phyloP scores from a whole-genome alignment of 169 alveolate species.

The Cryptosporidium ubiquitum region DNA sequence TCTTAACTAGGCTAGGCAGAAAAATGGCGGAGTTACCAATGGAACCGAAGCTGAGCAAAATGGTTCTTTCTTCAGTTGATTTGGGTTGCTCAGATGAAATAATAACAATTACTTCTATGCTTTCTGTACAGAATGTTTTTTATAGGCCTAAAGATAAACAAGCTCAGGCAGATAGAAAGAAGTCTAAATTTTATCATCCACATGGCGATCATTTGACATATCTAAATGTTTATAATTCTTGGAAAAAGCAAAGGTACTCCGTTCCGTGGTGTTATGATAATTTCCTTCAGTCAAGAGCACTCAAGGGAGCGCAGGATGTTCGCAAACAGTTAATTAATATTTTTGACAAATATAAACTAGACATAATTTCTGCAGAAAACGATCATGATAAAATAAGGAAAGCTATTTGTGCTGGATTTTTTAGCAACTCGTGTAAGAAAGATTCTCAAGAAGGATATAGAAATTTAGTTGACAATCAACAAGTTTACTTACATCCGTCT shows the following conservation, averaged over 20 bases:
- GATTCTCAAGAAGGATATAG: conserved; percentile 98
- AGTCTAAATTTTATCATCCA: conserved; percentile 94
- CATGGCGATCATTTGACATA: conserved; percentile 99
- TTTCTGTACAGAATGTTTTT: conserved; percentile 96
- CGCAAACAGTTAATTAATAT: conserved; percentile 94
- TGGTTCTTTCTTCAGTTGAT: conserved; percentile 97
- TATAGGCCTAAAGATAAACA: conserved; percentile 97
- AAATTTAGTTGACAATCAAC: conserved; percentile 94
- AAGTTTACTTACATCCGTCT: conserved; percentile 98
- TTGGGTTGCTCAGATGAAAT: conserved; percentile 97
- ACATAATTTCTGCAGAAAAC: conserved; percentile 87
- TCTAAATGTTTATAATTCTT: conserved; percentile 94
- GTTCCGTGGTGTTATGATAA: conserved; percentile 98
- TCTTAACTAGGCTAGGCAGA: conserved; percentile 98
- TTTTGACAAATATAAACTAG: conserved; percentile 94
- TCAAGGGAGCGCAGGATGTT: conserved; percentile 96
- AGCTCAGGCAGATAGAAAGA: conserved; percentile 94
- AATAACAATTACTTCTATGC: conserved; percentile 97
- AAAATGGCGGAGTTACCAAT: conserved; percentile 99
- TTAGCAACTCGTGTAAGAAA: conserved; percentile 95
- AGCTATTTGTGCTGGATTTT: conserved; percentile 98
- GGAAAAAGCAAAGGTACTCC: conserved; percentile 92
- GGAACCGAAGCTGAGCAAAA: conserved; percentile 96
- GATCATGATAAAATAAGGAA: conserved; percentile 92
- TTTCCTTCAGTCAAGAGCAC: conserved; percentile 95